A percentile compares a stretch with the other conserved stretches of the same genome.
phyloP scores from a whole-genome alignment of 2,329 filamentous ascomycete genomes.

The Ophiostoma perfectum region DNA sequence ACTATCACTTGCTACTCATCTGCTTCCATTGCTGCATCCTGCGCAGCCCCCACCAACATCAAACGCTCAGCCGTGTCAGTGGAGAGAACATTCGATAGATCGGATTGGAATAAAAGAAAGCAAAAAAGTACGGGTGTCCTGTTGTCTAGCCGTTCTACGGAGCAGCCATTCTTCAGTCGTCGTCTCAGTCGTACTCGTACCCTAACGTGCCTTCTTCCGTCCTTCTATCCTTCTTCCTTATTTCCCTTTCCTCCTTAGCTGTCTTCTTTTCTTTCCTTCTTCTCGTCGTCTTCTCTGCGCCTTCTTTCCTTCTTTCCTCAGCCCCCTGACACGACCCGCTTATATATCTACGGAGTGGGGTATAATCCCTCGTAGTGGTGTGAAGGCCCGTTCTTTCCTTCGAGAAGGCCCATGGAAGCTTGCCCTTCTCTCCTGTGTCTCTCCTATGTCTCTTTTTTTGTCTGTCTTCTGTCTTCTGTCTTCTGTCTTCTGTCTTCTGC shows the following conservation, averaged over 20 bases:
- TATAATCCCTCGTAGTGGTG: neutral
- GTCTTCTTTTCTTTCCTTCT: neutral
- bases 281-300: neutral
- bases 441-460: neutral
- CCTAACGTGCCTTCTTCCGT: neutral
- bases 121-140: neutral
- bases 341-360: neutral
- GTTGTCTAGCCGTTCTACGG: neutral
- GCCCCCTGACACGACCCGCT: slow-evolving; percentile 5
- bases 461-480: neutral
- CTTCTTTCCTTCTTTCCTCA: neutral
- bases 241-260: neutral
- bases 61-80: slow-evolving; percentile 6
- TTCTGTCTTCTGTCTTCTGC: no score
- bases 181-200: neutral
- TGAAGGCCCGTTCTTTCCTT: slow-evolving; percentile 1
- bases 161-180: neutral
- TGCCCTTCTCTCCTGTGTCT: neutral
- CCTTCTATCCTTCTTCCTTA: neutral
- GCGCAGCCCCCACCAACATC: neutral
- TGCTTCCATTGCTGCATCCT: neutral
- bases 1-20: neutral
- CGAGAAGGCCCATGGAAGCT: slow-evolving; percentile 4
- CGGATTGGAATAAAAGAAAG: no score
- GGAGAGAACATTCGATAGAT: neutral